Evolutionary conservation across 2,329 filamentous ascomycete genomes (phyloP).

Genomic region (Cladosporium oxysporum): DNA sequence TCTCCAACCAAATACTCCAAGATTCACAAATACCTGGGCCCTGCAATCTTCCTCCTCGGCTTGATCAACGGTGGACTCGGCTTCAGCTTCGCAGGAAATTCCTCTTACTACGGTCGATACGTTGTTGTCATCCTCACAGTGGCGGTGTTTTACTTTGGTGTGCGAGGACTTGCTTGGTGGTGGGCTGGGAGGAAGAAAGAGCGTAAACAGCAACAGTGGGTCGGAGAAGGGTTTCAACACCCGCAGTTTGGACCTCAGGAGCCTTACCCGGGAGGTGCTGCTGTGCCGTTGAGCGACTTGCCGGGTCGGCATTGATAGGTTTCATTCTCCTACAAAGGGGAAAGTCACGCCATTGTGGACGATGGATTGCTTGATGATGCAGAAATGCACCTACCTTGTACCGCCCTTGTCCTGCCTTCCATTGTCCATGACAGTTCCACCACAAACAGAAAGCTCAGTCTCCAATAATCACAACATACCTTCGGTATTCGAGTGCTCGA

Average conservation of each 20-base stretch:
- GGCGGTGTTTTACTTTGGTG: constrained; percentile 6
- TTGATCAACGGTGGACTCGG: constrained; percentile 61
- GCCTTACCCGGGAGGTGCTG: neutral
- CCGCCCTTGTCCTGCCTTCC: neutral
- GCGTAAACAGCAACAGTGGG: constrained; percentile 3
- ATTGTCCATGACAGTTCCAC: neutral
- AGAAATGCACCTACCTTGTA: neutral
- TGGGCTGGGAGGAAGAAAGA: constrained; percentile 4
- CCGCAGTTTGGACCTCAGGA: constrained; percentile 9
- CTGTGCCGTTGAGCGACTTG: constrained; percentile 8
- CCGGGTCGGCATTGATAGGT: neutral
- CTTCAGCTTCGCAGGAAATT: constrained; percentile 57
- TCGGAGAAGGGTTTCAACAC: constrained; percentile 8
- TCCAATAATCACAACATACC: neutral
- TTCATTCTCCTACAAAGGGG: neutral
- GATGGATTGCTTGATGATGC: neutral
- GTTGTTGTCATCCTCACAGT: neutral
- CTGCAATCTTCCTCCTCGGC: constrained; percentile 55
- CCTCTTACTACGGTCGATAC: constrained; percentile 7
- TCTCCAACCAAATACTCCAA: constrained; percentile 52
- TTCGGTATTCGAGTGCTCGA: too few relatives aligned
- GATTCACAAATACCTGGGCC: constrained; percentile 61
- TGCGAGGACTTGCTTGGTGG: neutral
- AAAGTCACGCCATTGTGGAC: neutral
- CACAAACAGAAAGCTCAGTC: neutral